Evolutionary conservation across 2,329 filamentous ascomycete genomes (phyloP).

Genomic region (Colletotrichum sp.): DNA sequence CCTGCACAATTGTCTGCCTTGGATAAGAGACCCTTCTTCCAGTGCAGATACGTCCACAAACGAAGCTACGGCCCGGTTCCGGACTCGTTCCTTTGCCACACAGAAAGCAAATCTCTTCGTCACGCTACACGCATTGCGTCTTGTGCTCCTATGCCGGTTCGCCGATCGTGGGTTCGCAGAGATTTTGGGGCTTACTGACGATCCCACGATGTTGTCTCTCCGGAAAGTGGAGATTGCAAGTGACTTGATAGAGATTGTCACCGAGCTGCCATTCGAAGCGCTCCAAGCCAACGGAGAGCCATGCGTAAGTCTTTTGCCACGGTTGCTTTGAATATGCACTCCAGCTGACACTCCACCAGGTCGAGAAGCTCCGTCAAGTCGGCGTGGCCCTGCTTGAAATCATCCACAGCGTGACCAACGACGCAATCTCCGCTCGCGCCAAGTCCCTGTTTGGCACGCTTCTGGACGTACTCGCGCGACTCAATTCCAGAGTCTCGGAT

Average conservation of each 20-base stretch:
- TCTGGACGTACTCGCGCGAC: constrained; percentile 42
- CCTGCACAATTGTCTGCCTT: constrained; percentile 13
- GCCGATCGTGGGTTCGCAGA: not conserved
- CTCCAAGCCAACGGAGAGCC: constrained; percentile 44
- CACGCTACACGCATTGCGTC: constrained; percentile 43
- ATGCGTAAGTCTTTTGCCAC: constrained; percentile 30
- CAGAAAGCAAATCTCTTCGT: constrained; percentile 46
- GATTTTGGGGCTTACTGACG: not conserved
- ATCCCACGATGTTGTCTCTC: not conserved
- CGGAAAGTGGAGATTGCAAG: constrained; percentile 47
- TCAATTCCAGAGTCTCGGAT: constrained; percentile 49
- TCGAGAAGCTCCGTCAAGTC: constrained; percentile 44
- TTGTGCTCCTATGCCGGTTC: constrained; percentile 33
- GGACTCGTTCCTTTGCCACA: constrained; percentile 30
- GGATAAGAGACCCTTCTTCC: not conserved
- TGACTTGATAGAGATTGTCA: constrained; percentile 44
- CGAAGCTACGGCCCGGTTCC: fast-evolving
- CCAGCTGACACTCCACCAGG: constrained; percentile 23
- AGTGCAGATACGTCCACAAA: fast-evolving
- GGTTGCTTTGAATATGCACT: fast-evolving
- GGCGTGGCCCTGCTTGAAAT: constrained; percentile 42
- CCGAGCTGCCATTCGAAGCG: constrained; percentile 45
- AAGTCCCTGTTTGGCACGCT: constrained; percentile 42
- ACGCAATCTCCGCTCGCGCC: constrained; percentile 40
- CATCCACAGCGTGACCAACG: constrained; percentile 40